These are phyloP conservation scores for Ceratobasidium theobromae DNA, from an alignment of 1,284 basidiomycete species.

Conservation along the genomic window DNA sequence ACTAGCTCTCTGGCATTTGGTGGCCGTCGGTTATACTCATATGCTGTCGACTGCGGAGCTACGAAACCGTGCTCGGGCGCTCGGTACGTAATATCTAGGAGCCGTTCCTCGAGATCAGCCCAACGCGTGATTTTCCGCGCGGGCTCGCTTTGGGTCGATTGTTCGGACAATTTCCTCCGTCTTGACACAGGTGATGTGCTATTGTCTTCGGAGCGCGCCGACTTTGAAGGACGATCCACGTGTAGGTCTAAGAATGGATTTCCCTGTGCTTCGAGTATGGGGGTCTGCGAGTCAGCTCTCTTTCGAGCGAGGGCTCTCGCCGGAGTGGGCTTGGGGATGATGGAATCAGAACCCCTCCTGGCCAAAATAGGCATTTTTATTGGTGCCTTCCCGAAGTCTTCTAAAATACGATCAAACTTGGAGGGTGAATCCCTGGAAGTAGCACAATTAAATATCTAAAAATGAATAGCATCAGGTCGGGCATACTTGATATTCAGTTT, in stretches of 20 bases:
- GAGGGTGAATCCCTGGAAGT: constrained; percentile 12
- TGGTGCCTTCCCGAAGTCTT: constrained; percentile 43
- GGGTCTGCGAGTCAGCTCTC: background rate
- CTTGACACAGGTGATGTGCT: background rate
- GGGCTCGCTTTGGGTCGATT: background rate
- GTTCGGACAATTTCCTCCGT: constrained; percentile 4
- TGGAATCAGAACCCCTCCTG: background rate
- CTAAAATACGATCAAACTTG: constrained; percentile 16
- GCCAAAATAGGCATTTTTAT: constrained; percentile 41
- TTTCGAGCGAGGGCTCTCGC: background rate
- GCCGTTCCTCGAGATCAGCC: constrained; percentile 12
- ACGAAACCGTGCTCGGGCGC: background rate
- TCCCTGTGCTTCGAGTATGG: constrained; percentile 30
- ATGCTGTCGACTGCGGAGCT: constrained; percentile 45
- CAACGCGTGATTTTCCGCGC: background rate
- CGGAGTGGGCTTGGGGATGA: background rate
- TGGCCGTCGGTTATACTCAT: constrained; percentile 56
- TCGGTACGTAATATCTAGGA: background rate
- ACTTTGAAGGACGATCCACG: background rate
- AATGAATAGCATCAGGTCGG: too few species aligned
- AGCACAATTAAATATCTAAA: background rate
- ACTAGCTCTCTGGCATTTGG: constrained; percentile 59
- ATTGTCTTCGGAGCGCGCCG: background rate
- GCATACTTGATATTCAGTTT: constrained; percentile 16
- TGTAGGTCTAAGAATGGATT: constrained; percentile 12